A percentile compares a stretch with the other conserved stretches of the same genome.
Conservation (phyloP, 768 basidiomycete species). For the Hypholoma fasciculare region DNA sequence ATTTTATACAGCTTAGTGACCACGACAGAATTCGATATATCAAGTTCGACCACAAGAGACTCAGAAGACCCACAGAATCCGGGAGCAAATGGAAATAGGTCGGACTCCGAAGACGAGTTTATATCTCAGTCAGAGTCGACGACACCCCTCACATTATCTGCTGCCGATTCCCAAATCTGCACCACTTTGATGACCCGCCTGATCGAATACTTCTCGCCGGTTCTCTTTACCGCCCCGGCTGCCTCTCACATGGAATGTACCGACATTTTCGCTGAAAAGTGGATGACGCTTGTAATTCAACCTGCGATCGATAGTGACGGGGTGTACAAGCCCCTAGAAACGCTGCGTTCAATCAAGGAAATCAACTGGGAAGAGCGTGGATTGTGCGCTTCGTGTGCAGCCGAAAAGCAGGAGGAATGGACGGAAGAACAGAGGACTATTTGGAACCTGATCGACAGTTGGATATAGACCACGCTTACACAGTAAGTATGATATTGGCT, state of each 20-base stretch:
- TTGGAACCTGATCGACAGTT: background rate
- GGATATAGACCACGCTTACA: background rate
- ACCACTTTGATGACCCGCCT: slow-evolving; percentile 50
- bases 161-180: slow-evolving; percentile 38
- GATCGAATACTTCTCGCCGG: slow-evolving; percentile 69
- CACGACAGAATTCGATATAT: slow-evolving; percentile 53
- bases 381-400: slow-evolving; percentile 40
- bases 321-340: slow-evolving; percentile 40
- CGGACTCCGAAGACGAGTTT: slow-evolving; percentile 4
- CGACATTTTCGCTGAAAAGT: slow-evolving; percentile 66
- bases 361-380: slow-evolving; percentile 61
- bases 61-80: slow-evolving; percentile 1
- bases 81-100: slow-evolving; percentile 9
- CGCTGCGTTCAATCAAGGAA: slow-evolving; percentile 56
- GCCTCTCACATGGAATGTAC: slow-evolving; percentile 59
- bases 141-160: slow-evolving; percentile 19
- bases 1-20: slow-evolving; percentile 67
- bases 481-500: too few species aligned
- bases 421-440: background rate
- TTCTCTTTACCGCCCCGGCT: slow-evolving; percentile 61
- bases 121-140: background rate
- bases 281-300: slow-evolving; percentile 71
- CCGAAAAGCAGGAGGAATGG: background rate
- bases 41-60: slow-evolving; percentile 16
- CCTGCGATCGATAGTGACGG: slow-evolving; percentile 63